A percentile compares a stretch with the other conserved stretches of the same genome.
phyloP scores from a whole-genome alignment of 2,329 filamentous ascomycete species.

The Diaporthe nobilis region DNA sequence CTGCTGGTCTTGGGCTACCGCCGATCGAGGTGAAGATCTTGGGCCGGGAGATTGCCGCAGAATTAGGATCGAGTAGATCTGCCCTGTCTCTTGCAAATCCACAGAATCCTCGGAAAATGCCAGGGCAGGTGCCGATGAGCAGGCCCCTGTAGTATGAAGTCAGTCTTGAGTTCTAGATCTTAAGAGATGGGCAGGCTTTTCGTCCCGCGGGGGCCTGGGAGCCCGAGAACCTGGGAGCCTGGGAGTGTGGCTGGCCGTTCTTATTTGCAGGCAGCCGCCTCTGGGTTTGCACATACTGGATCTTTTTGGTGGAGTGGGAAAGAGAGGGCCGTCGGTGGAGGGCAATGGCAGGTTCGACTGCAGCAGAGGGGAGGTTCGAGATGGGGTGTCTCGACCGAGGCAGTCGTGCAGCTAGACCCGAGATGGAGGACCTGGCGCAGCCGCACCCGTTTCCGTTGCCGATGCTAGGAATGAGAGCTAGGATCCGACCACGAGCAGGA shows the following conservation, averaged over 20 bases:
- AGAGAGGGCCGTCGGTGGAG: conserved; percentile 18
- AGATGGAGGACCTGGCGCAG: conserved; percentile 28
- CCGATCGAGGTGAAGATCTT: conserved; percentile 14
- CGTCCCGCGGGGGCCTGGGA: background rate
- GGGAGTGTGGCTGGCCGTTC: background rate
- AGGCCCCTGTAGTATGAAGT: conserved; percentile 24
- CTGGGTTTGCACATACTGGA: conserved; percentile 23
- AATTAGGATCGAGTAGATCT: conserved; percentile 11
- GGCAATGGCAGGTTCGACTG: background rate
- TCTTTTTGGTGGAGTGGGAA: conserved; percentile 5
- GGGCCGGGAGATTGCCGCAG: conserved; percentile 32
- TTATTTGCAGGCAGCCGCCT: background rate
- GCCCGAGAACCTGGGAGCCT: background rate
- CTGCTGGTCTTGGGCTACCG: conserved; percentile 10
- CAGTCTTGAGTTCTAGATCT: conserved; percentile 17
- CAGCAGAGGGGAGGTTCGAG: background rate
- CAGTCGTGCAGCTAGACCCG: conserved; percentile 33
- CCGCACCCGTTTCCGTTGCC: conserved; percentile 33
- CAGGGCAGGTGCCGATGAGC: conserved; percentile 26
- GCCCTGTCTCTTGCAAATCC: conserved; percentile 5
- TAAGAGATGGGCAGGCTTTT: background rate
- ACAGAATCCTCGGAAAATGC: conserved; percentile 18
- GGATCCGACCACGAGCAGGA: conserved; percentile 23
- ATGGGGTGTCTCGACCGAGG: conserved; percentile 20
- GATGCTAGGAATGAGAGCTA: conserved; percentile 33